Conservation (phyloP, 169 alveolate species). For the Perkinsus olseni region DNA sequence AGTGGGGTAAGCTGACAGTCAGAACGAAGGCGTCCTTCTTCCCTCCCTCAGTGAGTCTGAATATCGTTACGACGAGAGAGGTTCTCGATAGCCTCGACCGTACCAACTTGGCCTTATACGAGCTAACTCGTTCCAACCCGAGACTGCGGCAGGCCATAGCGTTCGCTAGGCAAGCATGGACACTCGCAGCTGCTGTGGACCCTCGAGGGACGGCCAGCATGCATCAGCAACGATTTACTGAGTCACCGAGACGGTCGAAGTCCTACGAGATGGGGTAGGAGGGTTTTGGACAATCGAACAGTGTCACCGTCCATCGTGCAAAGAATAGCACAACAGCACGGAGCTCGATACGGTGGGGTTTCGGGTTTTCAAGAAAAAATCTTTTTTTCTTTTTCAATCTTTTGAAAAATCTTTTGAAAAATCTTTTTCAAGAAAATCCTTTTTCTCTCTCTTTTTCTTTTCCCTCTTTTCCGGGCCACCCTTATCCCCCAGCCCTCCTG, state of each 20-base stretch:
- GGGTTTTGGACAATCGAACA: too few species aligned
- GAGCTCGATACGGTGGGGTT: too few species aligned
- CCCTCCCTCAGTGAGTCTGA: not conserved
- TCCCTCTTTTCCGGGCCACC: too few species aligned
- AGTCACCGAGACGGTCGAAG: not conserved
- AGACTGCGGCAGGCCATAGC: not conserved
- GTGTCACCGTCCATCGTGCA: too few species aligned
- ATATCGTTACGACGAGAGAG: not conserved
- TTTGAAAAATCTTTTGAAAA: too few species aligned
- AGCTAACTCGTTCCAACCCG: not conserved
- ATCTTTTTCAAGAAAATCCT: too few species aligned
- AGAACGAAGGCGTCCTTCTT: too few species aligned
- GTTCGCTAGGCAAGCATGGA: not conserved
- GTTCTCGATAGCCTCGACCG: not conserved
- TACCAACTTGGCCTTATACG: not conserved
- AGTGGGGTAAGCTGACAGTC: not conserved
- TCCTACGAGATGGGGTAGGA: not conserved
- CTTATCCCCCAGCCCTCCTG: too few species aligned
- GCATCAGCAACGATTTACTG: not conserved
- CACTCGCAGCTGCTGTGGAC: not conserved
- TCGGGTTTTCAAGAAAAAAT: too few species aligned
- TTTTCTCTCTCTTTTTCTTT: too few species aligned
- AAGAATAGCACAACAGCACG: too few species aligned
- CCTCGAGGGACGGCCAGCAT: not conserved
- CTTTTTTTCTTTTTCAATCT: too few species aligned